Percentiles rank a stretch among this genome's conserved stretches.
Evolutionary conservation across 208 protist species (phyloP).

Genomic region (Leishmania tarentolae): DNA sequence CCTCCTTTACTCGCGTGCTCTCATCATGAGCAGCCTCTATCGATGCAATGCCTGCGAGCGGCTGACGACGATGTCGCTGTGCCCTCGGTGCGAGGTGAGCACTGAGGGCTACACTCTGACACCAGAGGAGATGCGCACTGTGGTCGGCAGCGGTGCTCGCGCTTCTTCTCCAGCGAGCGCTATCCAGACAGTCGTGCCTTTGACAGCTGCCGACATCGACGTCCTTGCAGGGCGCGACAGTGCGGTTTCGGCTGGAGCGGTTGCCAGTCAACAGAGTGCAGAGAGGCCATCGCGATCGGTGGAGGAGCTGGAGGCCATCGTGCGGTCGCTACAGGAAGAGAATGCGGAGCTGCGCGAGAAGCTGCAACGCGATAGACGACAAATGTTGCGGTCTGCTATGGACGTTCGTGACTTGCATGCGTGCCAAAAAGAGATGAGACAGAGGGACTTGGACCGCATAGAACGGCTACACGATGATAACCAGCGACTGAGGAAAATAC

Average conservation of each 20-base stretch:
- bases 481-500: conserved; percentile 8
- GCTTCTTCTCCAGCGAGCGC: background rate
- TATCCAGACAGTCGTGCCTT: background rate
- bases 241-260: background rate
- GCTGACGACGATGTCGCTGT: conserved; percentile 46
- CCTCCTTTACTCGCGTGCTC: background rate
- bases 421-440: conserved; percentile 10
- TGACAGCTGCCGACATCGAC: conserved; percentile 13
- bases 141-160: background rate
- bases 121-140: background rate
- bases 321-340: conserved; percentile 17
- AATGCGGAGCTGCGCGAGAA: conserved; percentile 19
- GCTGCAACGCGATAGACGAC: conserved; percentile 20
- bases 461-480: conserved; percentile 30
- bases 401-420: conserved; percentile 39
- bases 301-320: background rate
- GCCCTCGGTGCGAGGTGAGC: conserved; percentile 39
- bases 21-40: conserved; percentile 25
- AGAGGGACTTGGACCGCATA: conserved; percentile 16
- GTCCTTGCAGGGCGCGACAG: background rate
- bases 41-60: conserved; percentile 33
- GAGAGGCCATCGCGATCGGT: background rate
- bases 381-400: conserved; percentile 42
- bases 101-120: conserved; percentile 20
- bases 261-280: too few species aligned